Evolutionary conservation across 306 rosid species (phyloP).

Genomic region (Dryas alaskensis): DNA sequence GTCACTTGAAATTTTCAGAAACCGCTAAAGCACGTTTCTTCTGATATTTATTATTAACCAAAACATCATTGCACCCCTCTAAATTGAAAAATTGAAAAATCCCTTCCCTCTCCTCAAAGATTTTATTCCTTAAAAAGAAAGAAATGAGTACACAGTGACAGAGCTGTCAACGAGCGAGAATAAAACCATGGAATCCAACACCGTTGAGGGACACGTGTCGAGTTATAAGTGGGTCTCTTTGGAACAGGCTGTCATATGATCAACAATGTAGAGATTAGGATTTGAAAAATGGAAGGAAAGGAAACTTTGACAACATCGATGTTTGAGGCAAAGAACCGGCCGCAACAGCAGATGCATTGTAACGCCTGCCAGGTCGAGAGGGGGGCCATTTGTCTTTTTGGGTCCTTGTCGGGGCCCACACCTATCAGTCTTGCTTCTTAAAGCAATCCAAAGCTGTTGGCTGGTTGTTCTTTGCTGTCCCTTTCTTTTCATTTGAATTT

Average conservation of each 20-base stretch:
- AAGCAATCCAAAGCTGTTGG: conserved; percentile 25
- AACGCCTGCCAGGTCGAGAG: neutral
- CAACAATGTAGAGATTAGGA: neutral
- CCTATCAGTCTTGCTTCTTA: neutral
- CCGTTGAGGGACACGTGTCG: neutral
- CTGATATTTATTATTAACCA: neutral
- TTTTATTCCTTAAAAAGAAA: conserved; percentile 4
- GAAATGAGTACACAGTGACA: neutral
- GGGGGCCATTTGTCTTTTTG: conserved; percentile 20
- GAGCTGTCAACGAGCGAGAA: conserved; percentile 1
- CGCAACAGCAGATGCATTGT: neutral
- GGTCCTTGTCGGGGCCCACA: conserved; percentile 1
- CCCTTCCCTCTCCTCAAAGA: neutral
- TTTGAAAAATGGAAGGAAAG: neutral
- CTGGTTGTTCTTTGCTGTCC: conserved; percentile 25
- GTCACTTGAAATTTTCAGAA: neutral
- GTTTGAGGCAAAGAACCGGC: neutral
- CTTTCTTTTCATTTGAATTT: conserved; percentile 16
- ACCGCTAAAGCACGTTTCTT: conserved; percentile 17
- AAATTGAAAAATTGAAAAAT: neutral
- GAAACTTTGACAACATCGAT: conserved; percentile 15
- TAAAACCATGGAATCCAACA: neutral
- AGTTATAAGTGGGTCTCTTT: neutral
- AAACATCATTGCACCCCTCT: neutral
- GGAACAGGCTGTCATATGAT: conserved; percentile 18